Evolutionary conservation across 805 yeast species (phyloP).

Genomic region (Priceomyces haplophilus): DNA sequence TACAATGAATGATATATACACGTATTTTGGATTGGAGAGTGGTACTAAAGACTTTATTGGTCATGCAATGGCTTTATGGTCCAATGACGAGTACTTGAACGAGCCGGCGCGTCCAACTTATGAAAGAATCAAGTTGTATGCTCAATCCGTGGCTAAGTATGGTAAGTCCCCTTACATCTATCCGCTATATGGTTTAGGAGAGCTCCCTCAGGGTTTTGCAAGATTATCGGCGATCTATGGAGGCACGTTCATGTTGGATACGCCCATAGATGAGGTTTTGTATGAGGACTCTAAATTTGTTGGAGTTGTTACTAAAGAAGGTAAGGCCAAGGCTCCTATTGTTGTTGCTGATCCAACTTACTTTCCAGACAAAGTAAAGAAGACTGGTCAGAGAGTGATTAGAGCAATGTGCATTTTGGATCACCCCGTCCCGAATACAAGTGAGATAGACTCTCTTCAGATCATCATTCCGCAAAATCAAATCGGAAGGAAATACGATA

Average conservation of each 20-base stretch:
- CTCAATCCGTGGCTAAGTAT: conserved; percentile 87
- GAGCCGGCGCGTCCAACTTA: conserved; percentile 91
- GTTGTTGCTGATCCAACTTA: conserved; percentile 98
- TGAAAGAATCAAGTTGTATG: conserved; percentile 80
- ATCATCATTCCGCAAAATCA: conserved; percentile 96
- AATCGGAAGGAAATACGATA: conserved; percentile 87
- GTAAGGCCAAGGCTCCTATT: conserved; percentile 85
- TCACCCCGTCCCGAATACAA: conserved; percentile 82
- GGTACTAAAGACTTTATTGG: conserved; percentile 97
- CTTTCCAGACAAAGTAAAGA: conserved; percentile 78
- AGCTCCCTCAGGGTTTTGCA: conserved; percentile 98
- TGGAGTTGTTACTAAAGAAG: conserved; percentile 91
- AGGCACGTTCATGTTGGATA: conserved; percentile 97
- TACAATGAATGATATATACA: conserved; percentile 89
- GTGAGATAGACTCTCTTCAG: conserved; percentile 84
- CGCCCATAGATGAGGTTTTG: conserved; percentile 87
- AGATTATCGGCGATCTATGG: conserved; percentile 96
- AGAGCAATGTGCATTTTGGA: conserved; percentile 86
- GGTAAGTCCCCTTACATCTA: conserved; percentile 96
- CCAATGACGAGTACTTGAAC: conserved; percentile 82
- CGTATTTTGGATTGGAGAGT: conserved; percentile 83
- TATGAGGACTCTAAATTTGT: conserved; percentile 65
- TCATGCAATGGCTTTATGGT: conserved; percentile 97
- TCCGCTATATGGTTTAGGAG: conserved; percentile 95
- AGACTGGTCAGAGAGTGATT: conserved; percentile 71